Evolutionary conservation across 768 basidiomycete species (phyloP), one percentile per base, ranked within the genome.

Genomic region (Tylopilus rubrobrunneus): DNA sequence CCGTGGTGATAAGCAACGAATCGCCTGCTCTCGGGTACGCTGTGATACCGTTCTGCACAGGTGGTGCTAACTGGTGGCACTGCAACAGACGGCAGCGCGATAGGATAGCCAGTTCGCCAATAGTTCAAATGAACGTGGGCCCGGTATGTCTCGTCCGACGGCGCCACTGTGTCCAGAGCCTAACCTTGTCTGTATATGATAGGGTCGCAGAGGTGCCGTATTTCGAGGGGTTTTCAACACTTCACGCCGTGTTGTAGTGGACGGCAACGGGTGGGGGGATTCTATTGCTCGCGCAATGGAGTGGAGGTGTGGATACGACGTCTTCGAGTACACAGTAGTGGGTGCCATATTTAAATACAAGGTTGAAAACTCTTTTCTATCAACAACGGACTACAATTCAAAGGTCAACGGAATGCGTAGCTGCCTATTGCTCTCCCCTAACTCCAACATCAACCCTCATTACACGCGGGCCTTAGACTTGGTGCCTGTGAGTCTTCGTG

Each of bases 1-100:
- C 74, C 1, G 89, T 92, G 2, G 67, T 91, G 17, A 63, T 91
- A 12, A 87, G 86, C 66, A 90, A 89, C 62, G 74, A 71, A 17
- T 17, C 28, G 4, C 7, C 47, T 29, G 15, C n/a, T 42, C n/a
- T 28, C 17, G 49, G 55, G 67, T 68, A 36, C 41, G 67, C 53
- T 50, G 19, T 11, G 31, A 31, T 33, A 15, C 29, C 15, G 6
- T n/a, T 51, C 51, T 41, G 21, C 1, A 31, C 23, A 15, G 6
- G 36, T 31, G 36, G 28, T 33, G 12, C 27, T 21, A 7, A 27
- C 49, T 45, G 42, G 49, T 54, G 29, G 4, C 31, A 45, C 45
- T 0, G 40, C 6, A 4, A 5, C 14, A 40, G 53, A 34, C 31
- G 25, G 42, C 15, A 31, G 11, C n/a, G 8, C 27, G 12, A 36